These are phyloP conservation scores for Neurospora sp. DNA, from an alignment of 495 filamentous ascomycete genomes.

Conservation along the genomic window DNA sequence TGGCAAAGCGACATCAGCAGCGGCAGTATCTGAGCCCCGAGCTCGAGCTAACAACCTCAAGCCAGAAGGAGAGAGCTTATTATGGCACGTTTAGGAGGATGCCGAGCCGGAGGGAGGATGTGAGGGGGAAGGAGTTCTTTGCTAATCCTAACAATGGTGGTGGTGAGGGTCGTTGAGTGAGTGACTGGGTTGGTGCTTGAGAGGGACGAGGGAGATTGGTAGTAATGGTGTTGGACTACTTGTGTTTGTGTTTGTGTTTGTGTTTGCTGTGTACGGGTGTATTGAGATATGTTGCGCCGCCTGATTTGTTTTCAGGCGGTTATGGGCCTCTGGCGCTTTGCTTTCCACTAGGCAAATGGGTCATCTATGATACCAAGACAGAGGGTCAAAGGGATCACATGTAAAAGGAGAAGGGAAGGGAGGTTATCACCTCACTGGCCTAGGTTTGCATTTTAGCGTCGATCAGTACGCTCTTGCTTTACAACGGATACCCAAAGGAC, in stretches of 20 bases:
- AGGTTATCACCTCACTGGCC: background rate
- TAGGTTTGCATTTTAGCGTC: background rate
- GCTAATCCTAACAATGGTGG: background rate
- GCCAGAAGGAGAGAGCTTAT: background rate
- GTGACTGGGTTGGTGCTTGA: background rate
- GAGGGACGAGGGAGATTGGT: background rate
- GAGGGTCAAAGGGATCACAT: background rate
- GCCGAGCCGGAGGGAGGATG: background rate
- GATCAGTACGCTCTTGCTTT: background rate
- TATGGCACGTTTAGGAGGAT: background rate
- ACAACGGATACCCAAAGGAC: background rate
- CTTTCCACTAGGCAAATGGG: background rate
- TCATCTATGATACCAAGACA: background rate
- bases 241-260: background rate
- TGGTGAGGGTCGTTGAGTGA: no score
- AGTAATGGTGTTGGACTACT: background rate
- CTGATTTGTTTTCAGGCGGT: background rate
- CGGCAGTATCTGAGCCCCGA: conserved; percentile 17
- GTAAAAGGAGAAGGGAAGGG: background rate
- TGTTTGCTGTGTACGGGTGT: background rate
- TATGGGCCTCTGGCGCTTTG: background rate
- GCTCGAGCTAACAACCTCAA: background rate
- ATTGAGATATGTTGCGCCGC: background rate
- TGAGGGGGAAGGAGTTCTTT: background rate
- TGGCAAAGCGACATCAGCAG: conserved; percentile 41